phyloP scores from a whole-genome alignment of 2,329 filamentous ascomycete species.

The Apiospora marii region DNA sequence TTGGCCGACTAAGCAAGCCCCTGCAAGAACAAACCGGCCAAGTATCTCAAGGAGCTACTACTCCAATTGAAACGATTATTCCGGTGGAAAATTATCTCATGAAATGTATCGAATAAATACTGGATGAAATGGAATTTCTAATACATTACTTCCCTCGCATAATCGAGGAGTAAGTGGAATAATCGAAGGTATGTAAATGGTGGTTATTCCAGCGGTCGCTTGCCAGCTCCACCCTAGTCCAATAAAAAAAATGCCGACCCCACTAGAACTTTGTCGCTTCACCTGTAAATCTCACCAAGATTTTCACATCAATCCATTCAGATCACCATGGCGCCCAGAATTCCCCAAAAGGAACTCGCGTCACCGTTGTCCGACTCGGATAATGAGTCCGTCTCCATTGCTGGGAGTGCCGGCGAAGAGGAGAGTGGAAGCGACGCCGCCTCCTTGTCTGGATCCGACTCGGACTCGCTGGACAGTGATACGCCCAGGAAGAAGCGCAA shows the following conservation, averaged over 20 bases:
- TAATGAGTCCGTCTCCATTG: constrained; percentile 25
- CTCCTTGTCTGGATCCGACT: constrained; percentile 43
- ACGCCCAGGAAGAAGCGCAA: constrained; percentile 47
- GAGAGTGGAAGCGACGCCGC: constrained; percentile 28
- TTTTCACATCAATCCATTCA: constrained; percentile 20
- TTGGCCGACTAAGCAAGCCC: neutral
- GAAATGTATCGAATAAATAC: too few species aligned
- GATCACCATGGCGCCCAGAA: constrained; percentile 5
- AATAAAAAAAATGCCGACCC: constrained; percentile 12
- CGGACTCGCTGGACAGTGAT: constrained; percentile 55
- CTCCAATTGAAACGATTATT: too few species aligned
- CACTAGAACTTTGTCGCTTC: constrained; percentile 12
- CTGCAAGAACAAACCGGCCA: too few species aligned
- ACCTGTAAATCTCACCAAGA: constrained; percentile 9
- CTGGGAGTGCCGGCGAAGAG: neutral
- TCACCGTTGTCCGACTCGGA: constrained; percentile 31
- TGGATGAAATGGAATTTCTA: too few species aligned
- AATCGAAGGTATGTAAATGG: too few species aligned
- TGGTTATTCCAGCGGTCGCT: too few species aligned
- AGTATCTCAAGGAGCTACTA: too few species aligned
- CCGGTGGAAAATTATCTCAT: too few species aligned
- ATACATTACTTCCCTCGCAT: too few species aligned
- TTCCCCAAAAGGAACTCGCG: neutral
- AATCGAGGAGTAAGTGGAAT: too few species aligned
- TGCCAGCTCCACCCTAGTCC: neutral